Evolutionary conservation across 2,329 filamentous ascomycete species (phyloP).

Genomic region (Alternaria sp.): DNA sequence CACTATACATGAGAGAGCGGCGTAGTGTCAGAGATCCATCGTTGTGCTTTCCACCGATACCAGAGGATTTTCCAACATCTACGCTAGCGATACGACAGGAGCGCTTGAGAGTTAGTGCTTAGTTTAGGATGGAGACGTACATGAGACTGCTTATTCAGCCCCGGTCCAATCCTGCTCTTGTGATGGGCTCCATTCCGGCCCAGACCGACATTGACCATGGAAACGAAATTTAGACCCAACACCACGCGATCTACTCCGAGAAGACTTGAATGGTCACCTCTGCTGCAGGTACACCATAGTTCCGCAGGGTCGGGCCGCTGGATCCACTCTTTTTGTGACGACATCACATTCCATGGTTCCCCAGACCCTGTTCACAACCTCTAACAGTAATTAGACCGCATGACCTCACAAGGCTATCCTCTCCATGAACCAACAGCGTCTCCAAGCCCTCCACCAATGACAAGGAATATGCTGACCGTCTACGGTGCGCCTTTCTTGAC

Average conservation of each 20-base stretch:
- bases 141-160: constrained; percentile 1
- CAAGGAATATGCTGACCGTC: not conserved
- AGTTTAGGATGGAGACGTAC: constrained; percentile 9
- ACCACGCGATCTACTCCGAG: constrained; percentile 1
- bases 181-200: not conserved
- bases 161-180: not conserved
- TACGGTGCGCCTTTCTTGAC: not conserved
- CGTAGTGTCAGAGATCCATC: not conserved
- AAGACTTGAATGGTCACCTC: not conserved
- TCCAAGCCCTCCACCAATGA: not conserved
- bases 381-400: not conserved
- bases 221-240: not conserved
- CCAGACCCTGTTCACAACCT: not conserved
- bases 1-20: not conserved
- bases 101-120: not conserved
- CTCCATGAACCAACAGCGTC: not conserved
- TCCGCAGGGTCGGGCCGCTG: not conserved
- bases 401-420: not conserved
- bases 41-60: constrained; percentile 5
- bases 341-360: not conserved
- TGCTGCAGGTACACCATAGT: not conserved
- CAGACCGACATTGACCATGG: constrained; percentile 1
- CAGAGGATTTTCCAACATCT: not conserved
- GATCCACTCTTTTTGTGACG: not conserved
- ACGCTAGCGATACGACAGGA: not conserved